phyloP scores from a whole-genome alignment of 2,329 filamentous ascomycete genomes.

The Cladosporium austrohemisphaericum region DNA sequence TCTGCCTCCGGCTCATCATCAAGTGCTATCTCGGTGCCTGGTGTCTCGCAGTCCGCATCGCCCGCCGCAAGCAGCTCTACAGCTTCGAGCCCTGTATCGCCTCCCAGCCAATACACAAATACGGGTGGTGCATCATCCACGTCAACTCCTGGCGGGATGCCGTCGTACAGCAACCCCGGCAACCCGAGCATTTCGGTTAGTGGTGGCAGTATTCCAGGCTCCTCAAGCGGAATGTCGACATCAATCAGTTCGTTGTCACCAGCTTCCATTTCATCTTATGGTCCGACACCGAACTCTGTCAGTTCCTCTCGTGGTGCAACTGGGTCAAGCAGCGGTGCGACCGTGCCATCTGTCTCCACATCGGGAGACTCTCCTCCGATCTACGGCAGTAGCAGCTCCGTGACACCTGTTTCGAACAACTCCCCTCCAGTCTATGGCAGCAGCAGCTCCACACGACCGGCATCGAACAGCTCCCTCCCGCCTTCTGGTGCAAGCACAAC shows the following conservation, averaged over 20 bases:
- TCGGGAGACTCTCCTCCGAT: background rate
- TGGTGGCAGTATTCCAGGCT: background rate
- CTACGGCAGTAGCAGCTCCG: too few species aligned
- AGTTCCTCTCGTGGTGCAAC: background rate
- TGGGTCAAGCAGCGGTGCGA: background rate
- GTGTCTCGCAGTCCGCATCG: background rate
- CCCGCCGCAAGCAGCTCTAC: background rate
- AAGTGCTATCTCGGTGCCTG: background rate
- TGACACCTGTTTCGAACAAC: too few species aligned
- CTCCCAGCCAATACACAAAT: conserved; percentile 1
- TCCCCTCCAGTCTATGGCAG: too few species aligned
- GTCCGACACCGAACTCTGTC: background rate
- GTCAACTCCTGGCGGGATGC: background rate
- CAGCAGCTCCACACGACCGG: too few species aligned
- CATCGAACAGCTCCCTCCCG: too few species aligned
- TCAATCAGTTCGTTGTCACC: background rate
- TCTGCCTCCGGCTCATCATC: background rate
- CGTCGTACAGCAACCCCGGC: background rate
- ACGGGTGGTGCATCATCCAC: conserved; percentile 1
- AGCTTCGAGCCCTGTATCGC: background rate
- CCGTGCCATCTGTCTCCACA: background rate
- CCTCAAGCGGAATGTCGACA: conserved; percentile 5
- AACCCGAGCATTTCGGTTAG: background rate
- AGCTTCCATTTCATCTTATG: background rate
- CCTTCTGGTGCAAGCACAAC: too few species aligned